A percentile compares a stretch with the other conserved stretches of the same genome.
These are phyloP conservation scores for Pneumocystis oryctolagi DNA, from an alignment of 1,139 yeast genomes.

Conservation along the genomic window DNA sequence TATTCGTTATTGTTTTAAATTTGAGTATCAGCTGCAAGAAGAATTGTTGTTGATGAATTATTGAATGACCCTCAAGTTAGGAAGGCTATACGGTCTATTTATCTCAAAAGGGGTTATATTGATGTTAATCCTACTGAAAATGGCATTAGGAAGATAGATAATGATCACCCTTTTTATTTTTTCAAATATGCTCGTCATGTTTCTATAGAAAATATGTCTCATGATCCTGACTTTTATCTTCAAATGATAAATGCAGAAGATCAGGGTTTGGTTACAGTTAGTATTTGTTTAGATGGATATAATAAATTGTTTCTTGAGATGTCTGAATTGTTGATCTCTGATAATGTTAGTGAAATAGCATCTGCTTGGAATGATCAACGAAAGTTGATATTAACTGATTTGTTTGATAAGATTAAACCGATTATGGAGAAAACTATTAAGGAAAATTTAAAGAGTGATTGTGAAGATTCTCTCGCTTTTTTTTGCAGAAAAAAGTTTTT, in stretches of 20 bases:
- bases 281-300: slow-evolving; percentile 25
- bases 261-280: slow-evolving; percentile 39
- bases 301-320: slow-evolving; percentile 32
- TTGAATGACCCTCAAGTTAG: slow-evolving; percentile 72
- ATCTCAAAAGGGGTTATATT: slow-evolving; percentile 48
- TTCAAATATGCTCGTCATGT: slow-evolving; percentile 82
- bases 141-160: slow-evolving; percentile 70
- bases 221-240: slow-evolving; percentile 64
- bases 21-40: slow-evolving; percentile 42
- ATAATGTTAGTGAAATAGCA: slow-evolving; percentile 69
- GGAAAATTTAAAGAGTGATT: slow-evolving; percentile 64
- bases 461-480: slow-evolving; percentile 55
- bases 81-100: slow-evolving; percentile 55
- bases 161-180: slow-evolving; percentile 68
- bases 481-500: slow-evolving; percentile 58
- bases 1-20: neutral
- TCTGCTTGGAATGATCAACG: slow-evolving; percentile 73
- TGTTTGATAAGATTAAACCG: slow-evolving; percentile 54
- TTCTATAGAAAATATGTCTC: slow-evolving; percentile 55
- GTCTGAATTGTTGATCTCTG: slow-evolving; percentile 49
- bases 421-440: slow-evolving; percentile 63
- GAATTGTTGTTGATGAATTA: slow-evolving; percentile 63
- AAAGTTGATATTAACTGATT: slow-evolving; percentile 46
- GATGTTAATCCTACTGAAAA: slow-evolving; percentile 73
- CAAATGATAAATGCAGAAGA: slow-evolving; percentile 85